Evolutionary conservation across 495 filamentous ascomycete species (phyloP), one percentile per base, ranked within the genome.

Genomic region (Aspergillus cavernicola): DNA sequence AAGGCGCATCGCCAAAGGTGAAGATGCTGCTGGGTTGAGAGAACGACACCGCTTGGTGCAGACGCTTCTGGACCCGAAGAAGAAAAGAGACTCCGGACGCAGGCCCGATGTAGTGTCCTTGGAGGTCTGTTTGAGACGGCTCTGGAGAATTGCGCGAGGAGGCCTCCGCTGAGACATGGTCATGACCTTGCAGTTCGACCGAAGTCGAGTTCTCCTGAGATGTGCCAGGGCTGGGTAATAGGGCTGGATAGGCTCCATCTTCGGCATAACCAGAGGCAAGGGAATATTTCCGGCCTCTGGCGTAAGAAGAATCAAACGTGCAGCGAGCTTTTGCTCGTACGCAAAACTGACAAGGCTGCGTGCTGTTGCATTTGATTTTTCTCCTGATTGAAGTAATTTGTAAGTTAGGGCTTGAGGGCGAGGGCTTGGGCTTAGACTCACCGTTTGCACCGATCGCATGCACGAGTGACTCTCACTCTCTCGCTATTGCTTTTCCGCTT

Each of bases 61-160:
- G 43, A 1, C 59, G 55, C 15, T 57, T 60, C 48, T 57, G 61
- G 9, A 60, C 58, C 10, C 65, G 53, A 10, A 56, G 54, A 9
- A 68, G 62, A 44, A 68, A 68, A 4, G 65, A 63, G 4, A 68
- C 50, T 1, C 63, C 60, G 1, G 63, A 64, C 4, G 65, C 57
- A 3, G 65, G 63, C 1, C 63, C 65, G 31, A 66, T 49, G 35
- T 65, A 65, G 23, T 68, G 61, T 7, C 65, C 65, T 19, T 66
- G 40, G 20, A 60, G 51, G 12, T 68, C 65, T 3, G 52, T 59
- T 13, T 56, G 50, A 7, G 38, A 35, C 15, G 53, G 58, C 50
- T 62, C 59, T 0, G 65, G 63, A 12, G 65, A 66, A 9, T 35
- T 31, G 31, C 50, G 49, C 9, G 50, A 43, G 22, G 22, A 32